Evolutionary conservation across 768 basidiomycete genomes (phyloP).

Genomic region (Multifurca ochricompacta): DNA sequence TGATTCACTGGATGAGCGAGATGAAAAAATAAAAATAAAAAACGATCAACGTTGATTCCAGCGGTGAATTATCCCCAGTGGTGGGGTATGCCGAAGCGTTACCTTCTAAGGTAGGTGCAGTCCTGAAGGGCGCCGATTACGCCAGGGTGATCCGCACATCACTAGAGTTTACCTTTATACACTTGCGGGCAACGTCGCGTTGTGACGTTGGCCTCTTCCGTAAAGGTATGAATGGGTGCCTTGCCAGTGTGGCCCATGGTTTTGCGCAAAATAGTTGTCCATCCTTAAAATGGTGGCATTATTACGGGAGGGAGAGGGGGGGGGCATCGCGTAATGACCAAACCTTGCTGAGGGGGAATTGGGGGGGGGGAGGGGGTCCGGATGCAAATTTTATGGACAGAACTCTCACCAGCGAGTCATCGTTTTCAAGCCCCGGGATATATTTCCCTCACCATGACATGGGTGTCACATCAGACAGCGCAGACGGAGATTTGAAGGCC

Average conservation of each 20-base stretch:
- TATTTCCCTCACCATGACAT: neutral
- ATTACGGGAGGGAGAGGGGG: too few relatives aligned
- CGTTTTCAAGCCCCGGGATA: neutral
- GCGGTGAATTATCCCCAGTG: neutral
- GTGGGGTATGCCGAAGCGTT: neutral
- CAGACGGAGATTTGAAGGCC: neutral
- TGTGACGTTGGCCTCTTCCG: conserved; percentile 7
- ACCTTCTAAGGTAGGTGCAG: neutral
- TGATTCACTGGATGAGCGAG: neutral
- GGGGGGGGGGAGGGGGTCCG: too few relatives aligned
- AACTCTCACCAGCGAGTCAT: neutral
- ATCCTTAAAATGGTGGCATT: conserved; percentile 3
- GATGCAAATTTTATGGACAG: neutral
- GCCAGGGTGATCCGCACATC: neutral
- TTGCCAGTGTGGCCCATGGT: neutral
- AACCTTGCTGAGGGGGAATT: too few relatives aligned
- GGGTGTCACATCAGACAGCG: neutral
- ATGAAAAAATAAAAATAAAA: neutral
- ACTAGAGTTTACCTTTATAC: conserved; percentile 4
- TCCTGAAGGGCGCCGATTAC: neutral
- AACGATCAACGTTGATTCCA: neutral
- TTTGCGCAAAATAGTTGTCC: neutral
- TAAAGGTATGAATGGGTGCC: neutral
- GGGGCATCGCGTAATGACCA: too few relatives aligned
- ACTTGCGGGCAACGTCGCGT: neutral